Evolutionary conservation across 2,329 filamentous ascomycete genomes (phyloP), one percentile per base, ranked within the genome.

Genomic region (Cladosporium colombiae): DNA sequence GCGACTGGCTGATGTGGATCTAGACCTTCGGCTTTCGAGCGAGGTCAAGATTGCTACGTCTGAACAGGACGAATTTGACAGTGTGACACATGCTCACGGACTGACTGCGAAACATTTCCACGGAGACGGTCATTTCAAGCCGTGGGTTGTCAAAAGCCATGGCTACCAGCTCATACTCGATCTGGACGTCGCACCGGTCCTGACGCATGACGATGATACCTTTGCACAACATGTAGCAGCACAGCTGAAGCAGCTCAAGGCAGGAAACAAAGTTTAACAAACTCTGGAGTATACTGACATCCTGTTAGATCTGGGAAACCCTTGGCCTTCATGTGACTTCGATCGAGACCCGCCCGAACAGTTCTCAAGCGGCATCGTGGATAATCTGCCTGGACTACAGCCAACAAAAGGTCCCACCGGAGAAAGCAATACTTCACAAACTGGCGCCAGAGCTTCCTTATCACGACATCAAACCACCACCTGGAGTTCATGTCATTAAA

Each of bases 381-480:
- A 46, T 16, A 4, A 21, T 63, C 3, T 31, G 23, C 5, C 35
- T 63, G 35, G 61, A 63, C 21, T 46, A 56, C 21, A 7, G 35
- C 25, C 11, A 44, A 33, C 50, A 21, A 25, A n/a, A 5, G 16
- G n/a, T n/a, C 18, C 3, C 2, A 3, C 5, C 50, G 33, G 7
- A 8, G 25, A 40, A 13, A 14, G 13, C 6, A 13, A 63, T 10
- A 18, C 61, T 49, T 4, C 61, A 63, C 25, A 56, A 46, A 6
- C 18, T 63, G 23, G 23, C 35, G 25, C 50, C 35, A 2, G 50
- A 55, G n/a, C 23, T 63, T 8, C 50, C 50, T 21, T 63, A 44
- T 44, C 27, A 63, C 46, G 61, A 63, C n/a, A 29, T n/a, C 2
- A 55, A 63, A n/a, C 61, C 61, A 21, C 61, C 61, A 33, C 23